Base-by-base conservation (phyloP, 108 stramenopile genomes). In the Cyclotella cryptica region DNA sequence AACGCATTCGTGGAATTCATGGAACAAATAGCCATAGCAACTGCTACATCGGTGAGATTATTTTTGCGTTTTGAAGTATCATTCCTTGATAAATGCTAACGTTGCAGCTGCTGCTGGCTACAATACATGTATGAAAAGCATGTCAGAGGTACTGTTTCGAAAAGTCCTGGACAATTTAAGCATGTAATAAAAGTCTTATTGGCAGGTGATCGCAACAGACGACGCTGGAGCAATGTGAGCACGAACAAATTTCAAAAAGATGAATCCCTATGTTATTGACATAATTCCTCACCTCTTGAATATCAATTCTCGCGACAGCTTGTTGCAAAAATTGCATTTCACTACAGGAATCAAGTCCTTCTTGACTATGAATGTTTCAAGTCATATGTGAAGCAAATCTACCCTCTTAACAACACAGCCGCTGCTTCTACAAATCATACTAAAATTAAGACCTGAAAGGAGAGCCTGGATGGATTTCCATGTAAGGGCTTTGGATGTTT, bases 121-220 rank as follows among this genome's bases (percentile, higher is more conserved):
- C 35, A 35, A 35, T 35, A 35, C 2, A 35, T 35, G 35, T 6
- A 35, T 46, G 14, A 12, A 46, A 18, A 77, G 69, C 90, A 91
- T 60, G 83, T 83, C 0, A 77, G 90, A 76, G 90, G 88, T 1
- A 69, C 85, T 8, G 90, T 85, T 18, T 74, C 79, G 21, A 91
- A 88, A 46, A 54, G 78, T 21, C 90, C 90, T 3, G 90, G 74
- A 13, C 77, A 87, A 60, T 91, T 91, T 72, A 91, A 91, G 72
- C 86, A 87, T 41, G 88, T 87, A 10, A 81, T 91, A 49, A 77
- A 79, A 68, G 54, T 83, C 13, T 41, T 84, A 17, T 51, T 91
- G 29, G 82, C 76, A 24, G 72, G 72, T 18, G 60, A 76, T 52
- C 58, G 64, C 30, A 77, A 75, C 55, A 71, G 85, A 45, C 59